A percentile compares a stretch with the other conserved stretches of the same genome.
phyloP scores from a whole-genome alignment of 768 basidiomycete genomes.

The Rossbeevera mucosa region DNA sequence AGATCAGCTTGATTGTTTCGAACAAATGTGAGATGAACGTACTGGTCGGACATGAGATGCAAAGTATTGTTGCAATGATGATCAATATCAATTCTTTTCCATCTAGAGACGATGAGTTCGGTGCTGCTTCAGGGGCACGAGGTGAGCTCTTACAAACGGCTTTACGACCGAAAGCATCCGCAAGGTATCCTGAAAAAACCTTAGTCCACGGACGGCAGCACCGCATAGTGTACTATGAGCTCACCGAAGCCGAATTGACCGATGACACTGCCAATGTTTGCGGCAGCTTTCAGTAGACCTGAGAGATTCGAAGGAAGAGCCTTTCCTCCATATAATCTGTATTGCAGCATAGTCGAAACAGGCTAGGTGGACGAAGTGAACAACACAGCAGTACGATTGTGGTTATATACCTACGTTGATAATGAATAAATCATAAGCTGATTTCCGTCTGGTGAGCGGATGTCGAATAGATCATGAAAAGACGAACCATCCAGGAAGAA shows the following conservation, averaged over 20 bases:
- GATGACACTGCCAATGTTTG: constrained; percentile 70
- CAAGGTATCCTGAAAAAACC: constrained; percentile 47
- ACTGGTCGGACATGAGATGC: constrained; percentile 62
- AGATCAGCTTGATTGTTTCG: background rate
- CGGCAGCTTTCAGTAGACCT: constrained; percentile 61
- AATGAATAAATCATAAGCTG: constrained; percentile 68
- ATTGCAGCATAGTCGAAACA: constrained; percentile 64
- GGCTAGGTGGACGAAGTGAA: constrained; percentile 36
- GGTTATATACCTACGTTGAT: constrained; percentile 47
- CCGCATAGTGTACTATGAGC: background rate
- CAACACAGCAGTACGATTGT: background rate
- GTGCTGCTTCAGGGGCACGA: background rate
- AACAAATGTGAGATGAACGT: constrained; percentile 2
- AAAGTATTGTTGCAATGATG: constrained; percentile 71
- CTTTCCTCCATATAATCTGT: constrained; percentile 51
- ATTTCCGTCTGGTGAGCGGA: constrained; percentile 4
- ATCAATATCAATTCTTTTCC: constrained; percentile 80
- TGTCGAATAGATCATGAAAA: background rate
- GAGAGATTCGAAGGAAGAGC: constrained; percentile 50
- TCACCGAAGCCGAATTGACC: constrained; percentile 62
- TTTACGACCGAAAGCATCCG: constrained; percentile 66
- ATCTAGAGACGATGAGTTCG: constrained; percentile 36
- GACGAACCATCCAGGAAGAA: constrained; percentile 66
- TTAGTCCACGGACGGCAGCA: background rate
- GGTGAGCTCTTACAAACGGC: constrained; percentile 46